These are phyloP conservation scores for Thermomyces lanuginosus DNA, from an alignment of 2,329 filamentous ascomycete species.

Conservation along the genomic window DNA sequence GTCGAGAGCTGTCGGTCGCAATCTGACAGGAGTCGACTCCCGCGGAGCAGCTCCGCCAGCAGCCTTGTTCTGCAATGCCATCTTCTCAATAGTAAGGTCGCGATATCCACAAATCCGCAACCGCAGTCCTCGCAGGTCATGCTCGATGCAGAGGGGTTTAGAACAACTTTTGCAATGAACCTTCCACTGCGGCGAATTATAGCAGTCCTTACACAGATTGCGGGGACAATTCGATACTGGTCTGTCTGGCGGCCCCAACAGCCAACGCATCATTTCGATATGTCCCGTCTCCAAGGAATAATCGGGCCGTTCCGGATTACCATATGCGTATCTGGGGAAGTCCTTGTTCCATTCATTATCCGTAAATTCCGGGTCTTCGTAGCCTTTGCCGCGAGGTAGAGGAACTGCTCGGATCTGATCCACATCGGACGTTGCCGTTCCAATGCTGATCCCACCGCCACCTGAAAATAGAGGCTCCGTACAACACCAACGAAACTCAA, in stretches of 20 bases:
- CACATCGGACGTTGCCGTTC: conserved; percentile 36
- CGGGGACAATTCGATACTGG: conserved; percentile 35
- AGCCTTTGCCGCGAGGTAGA: conserved; percentile 37
- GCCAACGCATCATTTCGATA: conserved; percentile 29
- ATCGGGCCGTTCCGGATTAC: conserved; percentile 23
- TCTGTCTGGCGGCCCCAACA: conserved; percentile 32
- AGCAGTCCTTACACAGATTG: conserved; percentile 42
- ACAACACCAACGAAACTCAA: conserved; percentile 45
- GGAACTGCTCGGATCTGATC: conserved; percentile 42
- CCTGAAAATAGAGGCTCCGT: conserved; percentile 44
- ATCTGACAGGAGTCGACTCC: conserved; percentile 8
- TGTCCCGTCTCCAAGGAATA: conserved; percentile 25
- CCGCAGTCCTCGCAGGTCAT: conserved; percentile 41
- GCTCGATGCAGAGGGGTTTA: conserved; percentile 41
- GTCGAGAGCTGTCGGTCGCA: too few species aligned
- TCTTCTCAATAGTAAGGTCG: conserved; percentile 37
- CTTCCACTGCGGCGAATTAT: conserved; percentile 42
- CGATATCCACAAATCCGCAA: conserved; percentile 42
- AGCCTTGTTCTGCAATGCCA: conserved; percentile 19
- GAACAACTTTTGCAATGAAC: conserved; percentile 43
- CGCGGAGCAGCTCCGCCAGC: conserved; percentile 1
- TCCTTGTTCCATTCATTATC: conserved; percentile 26
- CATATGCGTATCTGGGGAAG: conserved; percentile 25
- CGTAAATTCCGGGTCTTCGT: conserved; percentile 39
- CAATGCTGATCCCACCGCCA: conserved; percentile 42